Conservation (phyloP, 306 rosid species). For the Vigna mungo region DNA sequence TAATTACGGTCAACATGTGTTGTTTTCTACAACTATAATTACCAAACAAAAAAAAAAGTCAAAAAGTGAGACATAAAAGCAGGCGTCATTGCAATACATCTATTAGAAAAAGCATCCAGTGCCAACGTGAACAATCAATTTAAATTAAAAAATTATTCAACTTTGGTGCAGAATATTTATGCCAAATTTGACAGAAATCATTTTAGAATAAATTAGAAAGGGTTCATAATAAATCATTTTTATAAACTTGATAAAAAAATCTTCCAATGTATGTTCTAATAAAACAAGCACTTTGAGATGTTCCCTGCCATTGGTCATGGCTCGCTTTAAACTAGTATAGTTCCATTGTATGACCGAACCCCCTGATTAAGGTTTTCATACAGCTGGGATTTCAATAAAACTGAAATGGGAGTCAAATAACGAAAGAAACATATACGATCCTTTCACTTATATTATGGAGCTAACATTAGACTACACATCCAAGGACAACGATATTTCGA, state of each 20-base stretch:
- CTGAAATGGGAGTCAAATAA: neutral
- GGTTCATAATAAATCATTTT: neutral
- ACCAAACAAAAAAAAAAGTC: too few species aligned
- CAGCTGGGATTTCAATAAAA: neutral
- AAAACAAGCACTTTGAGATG: neutral
- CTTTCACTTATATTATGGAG: neutral
- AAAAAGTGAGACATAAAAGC: neutral
- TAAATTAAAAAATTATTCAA: neutral
- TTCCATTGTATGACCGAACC: neutral
- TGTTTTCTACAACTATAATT: neutral
- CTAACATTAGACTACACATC: neutral
- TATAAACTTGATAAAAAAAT: neutral
- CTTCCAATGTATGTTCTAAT: neutral
- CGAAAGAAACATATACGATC: neutral
- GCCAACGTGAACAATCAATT: neutral
- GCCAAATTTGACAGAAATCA: neutral
- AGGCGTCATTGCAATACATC: neutral
- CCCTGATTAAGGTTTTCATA: neutral
- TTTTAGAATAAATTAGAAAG: neutral
- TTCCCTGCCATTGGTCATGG: neutral
- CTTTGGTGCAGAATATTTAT: neutral
- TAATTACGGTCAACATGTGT: too few species aligned
- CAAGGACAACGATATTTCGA: neutral
- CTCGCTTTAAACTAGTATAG: neutral
- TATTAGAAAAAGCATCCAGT: neutral